Base-by-base conservation (phyloP, 495 filamentous ascomycete species). In the Aspergillus taichungensis region DNA sequence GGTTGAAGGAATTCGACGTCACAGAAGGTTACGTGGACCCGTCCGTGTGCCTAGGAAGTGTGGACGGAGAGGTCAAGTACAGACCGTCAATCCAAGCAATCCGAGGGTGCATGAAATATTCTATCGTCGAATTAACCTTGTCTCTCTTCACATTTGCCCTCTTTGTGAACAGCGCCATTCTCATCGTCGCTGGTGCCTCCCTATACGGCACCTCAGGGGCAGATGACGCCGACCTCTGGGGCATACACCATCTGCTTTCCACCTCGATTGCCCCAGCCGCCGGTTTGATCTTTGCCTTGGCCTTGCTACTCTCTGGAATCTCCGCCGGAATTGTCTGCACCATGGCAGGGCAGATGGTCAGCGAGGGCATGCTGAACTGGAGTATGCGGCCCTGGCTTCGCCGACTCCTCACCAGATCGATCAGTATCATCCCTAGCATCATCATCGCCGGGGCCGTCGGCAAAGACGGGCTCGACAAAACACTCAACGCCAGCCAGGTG, bases 91-190 rank as follows among this genome's bases (percentile, higher is more conserved):
- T 91, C 9, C 63, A 76, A 4, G 88, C 89, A 6, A 89, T 95
- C 48, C 77, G 73, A 5, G 74, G 80, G 54, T 94, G 85, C 50
- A 73, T 95, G 53, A 82, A 80, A 42, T 91, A 90, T 63, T 87
- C 84, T 6, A 85, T 90, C 64, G 70, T 78, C 8, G 85, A 88
- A 54, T 71, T 94, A 27, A 60, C 78, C 30, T 50, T 91, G 30
- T 86, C 84, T 0, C 80, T 95, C n/a, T 87, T 90, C 56, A 87
- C 87, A 12, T 92, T 94, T 56, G 89, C 89, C 6, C 77, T 94
- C n/a, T 95, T 95, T 51, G 87, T 95, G 55, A 95, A 95, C 67
- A 85, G 79, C 47, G 76, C 89, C 44, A 95, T 95, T 55, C 79
- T 95, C 37, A 92, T 95, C 58, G 84, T 89, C 13, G 85, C 88